phyloP scores from a whole-genome alignment of 345 rosid species.

The Euphorbia peplus region DNA sequence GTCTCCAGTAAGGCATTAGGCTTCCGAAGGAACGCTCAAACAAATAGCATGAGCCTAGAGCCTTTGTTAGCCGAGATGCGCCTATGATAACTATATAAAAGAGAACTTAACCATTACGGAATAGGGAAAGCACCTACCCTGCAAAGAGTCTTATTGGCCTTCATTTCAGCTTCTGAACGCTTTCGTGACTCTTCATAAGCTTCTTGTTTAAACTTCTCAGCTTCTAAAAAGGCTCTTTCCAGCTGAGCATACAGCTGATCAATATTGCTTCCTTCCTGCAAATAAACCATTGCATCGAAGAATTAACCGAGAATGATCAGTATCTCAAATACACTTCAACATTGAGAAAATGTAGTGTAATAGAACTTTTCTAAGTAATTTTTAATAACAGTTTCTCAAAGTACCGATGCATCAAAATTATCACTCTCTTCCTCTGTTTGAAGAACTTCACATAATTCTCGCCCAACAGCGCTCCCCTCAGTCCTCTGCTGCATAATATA shows the following conservation, averaged over 20 bases:
- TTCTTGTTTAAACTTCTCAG: slow-evolving; percentile 42
- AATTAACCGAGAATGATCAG: neutral
- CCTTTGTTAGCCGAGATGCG: too few relatives aligned
- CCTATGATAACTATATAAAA: too few relatives aligned
- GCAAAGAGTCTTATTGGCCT: slow-evolving; percentile 34
- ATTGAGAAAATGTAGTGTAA: neutral
- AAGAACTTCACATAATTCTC: slow-evolving; percentile 9
- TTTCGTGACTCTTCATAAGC: slow-evolving; percentile 44
- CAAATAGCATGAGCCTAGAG: too few relatives aligned
- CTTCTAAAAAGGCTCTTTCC: slow-evolving; percentile 36
- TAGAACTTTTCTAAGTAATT: too few relatives aligned
- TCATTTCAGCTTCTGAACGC: slow-evolving; percentile 44
- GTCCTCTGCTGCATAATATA: neutral
- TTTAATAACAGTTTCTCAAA: neutral
- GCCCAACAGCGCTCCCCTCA: slow-evolving; percentile 16
- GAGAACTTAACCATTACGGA: neutral
- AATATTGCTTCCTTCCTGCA: slow-evolving; percentile 37
- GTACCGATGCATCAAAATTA: neutral
- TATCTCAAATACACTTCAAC: neutral
- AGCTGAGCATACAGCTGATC: slow-evolving; percentile 35
- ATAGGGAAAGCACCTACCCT: slow-evolving; percentile 27
- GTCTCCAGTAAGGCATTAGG: too few relatives aligned
- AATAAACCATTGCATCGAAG: slow-evolving; percentile 2
- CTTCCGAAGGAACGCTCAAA: too few relatives aligned
- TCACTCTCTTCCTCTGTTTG: slow-evolving; percentile 3